Conservation (phyloP, 148 eudicot genomes). For the Nepenthes mirabilis region DNA sequence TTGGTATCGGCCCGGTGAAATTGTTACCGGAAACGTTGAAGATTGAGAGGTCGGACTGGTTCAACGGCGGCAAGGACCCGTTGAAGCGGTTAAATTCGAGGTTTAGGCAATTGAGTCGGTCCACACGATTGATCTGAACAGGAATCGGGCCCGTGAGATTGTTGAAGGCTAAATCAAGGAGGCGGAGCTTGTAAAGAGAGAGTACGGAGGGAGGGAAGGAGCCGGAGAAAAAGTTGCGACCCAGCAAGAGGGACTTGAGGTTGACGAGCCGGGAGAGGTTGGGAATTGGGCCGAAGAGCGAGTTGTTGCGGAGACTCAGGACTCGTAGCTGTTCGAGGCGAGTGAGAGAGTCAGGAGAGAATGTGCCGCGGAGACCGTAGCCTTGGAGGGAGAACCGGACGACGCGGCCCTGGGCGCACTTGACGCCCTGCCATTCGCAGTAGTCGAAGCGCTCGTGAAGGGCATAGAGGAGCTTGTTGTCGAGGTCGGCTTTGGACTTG, state of each 20-base stretch:
- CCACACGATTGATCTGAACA: constrained; percentile 19
- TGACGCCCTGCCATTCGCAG: constrained; percentile 63
- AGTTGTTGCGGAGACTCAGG: constrained; percentile 58
- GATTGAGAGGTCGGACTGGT: constrained; percentile 29
- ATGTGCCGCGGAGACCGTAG: constrained; percentile 37
- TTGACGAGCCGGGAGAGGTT: constrained; percentile 35
- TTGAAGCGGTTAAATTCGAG: constrained; percentile 52
- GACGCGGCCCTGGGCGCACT: constrained; percentile 48
- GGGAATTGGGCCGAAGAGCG: constrained; percentile 63
- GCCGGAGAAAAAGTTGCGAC: constrained; percentile 42
- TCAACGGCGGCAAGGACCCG: constrained; percentile 44
- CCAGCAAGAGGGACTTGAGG: constrained; percentile 47
- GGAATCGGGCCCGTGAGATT: constrained; percentile 44
- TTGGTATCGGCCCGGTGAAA: constrained; percentile 48
- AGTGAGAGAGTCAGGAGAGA: constrained; percentile 34
- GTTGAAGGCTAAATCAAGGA: constrained; percentile 54
- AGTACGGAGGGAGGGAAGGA: constrained; percentile 27
- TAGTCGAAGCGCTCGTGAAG: constrained; percentile 32
- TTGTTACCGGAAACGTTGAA: constrained; percentile 57
- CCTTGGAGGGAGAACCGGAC: constrained; percentile 30
- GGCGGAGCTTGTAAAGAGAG: constrained; percentile 31
- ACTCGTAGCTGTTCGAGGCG: constrained; percentile 55
- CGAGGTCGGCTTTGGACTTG: constrained; percentile 32
- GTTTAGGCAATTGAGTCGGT: constrained; percentile 30
- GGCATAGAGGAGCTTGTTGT: constrained; percentile 34